These are phyloP conservation scores for Ambrosia artemisiifolia DNA, from an alignment of 129 eudicot species.

Conservation along the genomic window DNA sequence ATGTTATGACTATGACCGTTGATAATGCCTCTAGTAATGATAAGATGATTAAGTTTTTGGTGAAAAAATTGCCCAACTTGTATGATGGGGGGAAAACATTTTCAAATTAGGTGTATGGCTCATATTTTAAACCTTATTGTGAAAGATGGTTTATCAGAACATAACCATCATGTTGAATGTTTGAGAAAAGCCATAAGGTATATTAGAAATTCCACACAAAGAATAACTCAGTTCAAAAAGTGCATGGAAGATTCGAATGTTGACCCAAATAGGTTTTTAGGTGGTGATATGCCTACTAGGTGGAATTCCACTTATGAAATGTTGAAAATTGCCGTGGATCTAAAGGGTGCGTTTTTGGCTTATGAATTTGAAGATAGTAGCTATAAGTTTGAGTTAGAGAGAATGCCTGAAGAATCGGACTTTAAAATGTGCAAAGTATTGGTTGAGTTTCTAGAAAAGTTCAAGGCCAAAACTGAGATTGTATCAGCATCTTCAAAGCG, in stretches of 20 bases:
- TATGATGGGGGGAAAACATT: too few relatives aligned
- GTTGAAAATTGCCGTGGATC: background rate
- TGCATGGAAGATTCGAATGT: background rate
- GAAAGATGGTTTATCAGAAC: background rate
- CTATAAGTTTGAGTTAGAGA: background rate
- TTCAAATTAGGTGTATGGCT: too few relatives aligned
- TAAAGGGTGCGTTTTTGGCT: background rate
- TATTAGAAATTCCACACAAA: background rate
- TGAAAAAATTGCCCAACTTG: too few relatives aligned
- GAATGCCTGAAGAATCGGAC: background rate
- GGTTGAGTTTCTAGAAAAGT: background rate
- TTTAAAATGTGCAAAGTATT: background rate
- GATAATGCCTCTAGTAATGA: too few relatives aligned
- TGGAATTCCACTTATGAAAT: background rate
- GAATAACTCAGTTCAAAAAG: too few relatives aligned
- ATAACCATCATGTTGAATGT: background rate
- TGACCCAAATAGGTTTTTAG: background rate
- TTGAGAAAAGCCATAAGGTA: background rate
- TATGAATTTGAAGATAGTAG: background rate
- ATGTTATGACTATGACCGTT: too few relatives aligned
- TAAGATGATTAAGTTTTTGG: too few relatives aligned
- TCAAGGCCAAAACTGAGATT: background rate
- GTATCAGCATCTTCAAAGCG: background rate
- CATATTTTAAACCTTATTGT: background rate
- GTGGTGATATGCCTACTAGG: background rate